phyloP scores from a whole-genome alignment of 345 rosid genomes.

The Brassica cretica region DNA sequence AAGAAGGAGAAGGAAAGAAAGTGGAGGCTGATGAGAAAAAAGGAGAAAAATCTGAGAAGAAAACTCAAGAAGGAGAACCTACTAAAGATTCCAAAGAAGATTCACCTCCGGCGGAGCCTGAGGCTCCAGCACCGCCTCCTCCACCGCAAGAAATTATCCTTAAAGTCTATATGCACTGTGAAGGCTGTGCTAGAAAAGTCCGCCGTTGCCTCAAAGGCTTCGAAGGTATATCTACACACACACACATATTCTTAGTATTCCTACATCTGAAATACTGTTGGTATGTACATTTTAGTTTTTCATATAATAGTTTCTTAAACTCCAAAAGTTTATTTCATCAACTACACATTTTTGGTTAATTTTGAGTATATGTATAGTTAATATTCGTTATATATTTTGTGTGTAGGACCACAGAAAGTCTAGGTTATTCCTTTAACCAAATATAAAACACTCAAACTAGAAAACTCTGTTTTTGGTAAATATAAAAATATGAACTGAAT shows the following conservation, averaged over 20 bases:
- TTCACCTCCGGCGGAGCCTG: slow-evolving; percentile 23
- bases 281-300: background rate
- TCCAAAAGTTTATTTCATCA: background rate
- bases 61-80: slow-evolving; percentile 45
- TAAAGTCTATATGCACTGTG: slow-evolving; percentile 96
- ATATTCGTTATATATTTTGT: background rate
- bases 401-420: background rate
- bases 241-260: background rate
- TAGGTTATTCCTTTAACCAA: background rate
- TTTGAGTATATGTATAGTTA: slow-evolving; percentile 16
- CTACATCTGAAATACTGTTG: background rate
- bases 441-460: background rate
- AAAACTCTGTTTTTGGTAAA: background rate
- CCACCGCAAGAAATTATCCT: slow-evolving; percentile 73
- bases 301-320: background rate
- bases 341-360: background rate
- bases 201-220: slow-evolving; percentile 81
- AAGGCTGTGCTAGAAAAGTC: slow-evolving; percentile 95
- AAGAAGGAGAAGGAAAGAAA: slow-evolving; percentile 35
- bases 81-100: slow-evolving; percentile 40
- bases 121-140: slow-evolving; percentile 54
- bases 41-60: slow-evolving; percentile 42
- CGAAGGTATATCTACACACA: slow-evolving; percentile 48
- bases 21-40: slow-evolving; percentile 46
- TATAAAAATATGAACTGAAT: background rate